A percentile compares a stretch with the other conserved stretches of the same genome.
Evolutionary conservation across 1,284 basidiomycete species (phyloP).

Genomic region (Ceratobasidium sp.): DNA sequence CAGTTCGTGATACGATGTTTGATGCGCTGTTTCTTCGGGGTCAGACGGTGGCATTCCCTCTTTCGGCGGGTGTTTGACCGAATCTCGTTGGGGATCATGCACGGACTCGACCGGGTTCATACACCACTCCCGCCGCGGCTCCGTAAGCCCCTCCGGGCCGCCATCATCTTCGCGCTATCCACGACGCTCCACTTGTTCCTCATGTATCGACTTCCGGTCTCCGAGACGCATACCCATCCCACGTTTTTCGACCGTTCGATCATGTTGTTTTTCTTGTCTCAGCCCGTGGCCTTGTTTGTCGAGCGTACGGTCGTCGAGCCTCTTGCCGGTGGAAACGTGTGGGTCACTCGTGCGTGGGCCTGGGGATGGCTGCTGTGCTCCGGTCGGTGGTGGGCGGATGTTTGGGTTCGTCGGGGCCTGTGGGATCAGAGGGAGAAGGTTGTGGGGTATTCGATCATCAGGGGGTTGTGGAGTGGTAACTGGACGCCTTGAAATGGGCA

Average conservation of each 20-base stretch:
- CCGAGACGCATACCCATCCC: conserved; percentile 22
- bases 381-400: conserved; percentile 43
- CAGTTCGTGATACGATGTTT: background rate
- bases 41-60: conserved; percentile 43
- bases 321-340: conserved; percentile 15
- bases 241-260: conserved; percentile 25
- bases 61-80: conserved; percentile 41
- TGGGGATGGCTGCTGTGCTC: conserved; percentile 43
- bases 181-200: conserved; percentile 38
- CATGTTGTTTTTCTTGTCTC: conserved; percentile 42
- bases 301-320: conserved; percentile 39
- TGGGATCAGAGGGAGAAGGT: conserved; percentile 38
- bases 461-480: conserved; percentile 38
- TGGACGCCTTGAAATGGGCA: conserved; percentile 33
- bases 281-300: conserved; percentile 40
- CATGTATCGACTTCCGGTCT: conserved; percentile 30
- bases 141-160: conserved; percentile 14
- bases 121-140: background rate
- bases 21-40: conserved; percentile 6
- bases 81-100: conserved; percentile 13
- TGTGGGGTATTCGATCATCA: conserved; percentile 39
- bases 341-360: conserved; percentile 33
- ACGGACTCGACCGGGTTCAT: conserved; percentile 8
- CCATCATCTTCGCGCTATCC: conserved; percentile 35
- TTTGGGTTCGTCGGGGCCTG: conserved; percentile 41